These are phyloP conservation scores for Phytopythium kandeliae DNA, from an alignment of 352 stramenopile species.

Conservation along the genomic window DNA sequence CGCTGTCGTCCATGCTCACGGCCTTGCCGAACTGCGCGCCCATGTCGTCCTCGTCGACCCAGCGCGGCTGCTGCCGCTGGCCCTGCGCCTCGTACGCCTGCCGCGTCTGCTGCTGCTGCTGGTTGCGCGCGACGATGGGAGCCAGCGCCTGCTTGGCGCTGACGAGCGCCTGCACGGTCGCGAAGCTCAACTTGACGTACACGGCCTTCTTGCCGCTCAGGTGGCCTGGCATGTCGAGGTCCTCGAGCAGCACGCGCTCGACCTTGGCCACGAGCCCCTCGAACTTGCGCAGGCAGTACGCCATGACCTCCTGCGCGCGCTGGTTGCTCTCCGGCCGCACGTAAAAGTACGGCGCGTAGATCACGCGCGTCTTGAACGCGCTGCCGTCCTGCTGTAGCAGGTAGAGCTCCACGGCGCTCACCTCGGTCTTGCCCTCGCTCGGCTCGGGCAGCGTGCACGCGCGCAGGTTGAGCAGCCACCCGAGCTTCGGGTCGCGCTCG, in stretches of 20 bases:
- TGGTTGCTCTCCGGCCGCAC: conserved; percentile 57
- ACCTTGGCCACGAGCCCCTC: conserved; percentile 79
- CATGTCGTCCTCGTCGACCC: conserved; percentile 40
- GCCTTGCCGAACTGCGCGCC: background rate
- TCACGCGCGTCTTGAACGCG: conserved; percentile 95
- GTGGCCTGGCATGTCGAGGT: conserved; percentile 90
- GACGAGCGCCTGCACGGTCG: conserved; percentile 70
- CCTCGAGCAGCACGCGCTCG: conserved; percentile 77
- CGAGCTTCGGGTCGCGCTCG: conserved; percentile 29
- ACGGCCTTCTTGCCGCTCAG: conserved; percentile 78
- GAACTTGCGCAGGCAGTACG: conserved; percentile 81
- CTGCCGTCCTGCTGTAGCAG: conserved; percentile 92
- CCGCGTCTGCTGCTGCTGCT: conserved; percentile 44
- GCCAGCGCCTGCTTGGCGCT: conserved; percentile 55
- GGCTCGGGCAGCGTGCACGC: conserved; percentile 50
- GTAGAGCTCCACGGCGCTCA: conserved; percentile 92
- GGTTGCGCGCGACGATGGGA: conserved; percentile 61
- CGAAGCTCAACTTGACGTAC: conserved; percentile 91
- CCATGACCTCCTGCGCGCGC: conserved; percentile 63
- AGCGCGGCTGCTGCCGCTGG: conserved; percentile 25
- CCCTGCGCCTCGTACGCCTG: conserved; percentile 71
- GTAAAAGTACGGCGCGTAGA: conserved; percentile 98
- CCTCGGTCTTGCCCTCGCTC: conserved; percentile 66
- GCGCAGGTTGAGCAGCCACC: conserved; percentile 73
- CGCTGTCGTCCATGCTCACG: conserved; percentile 42